Evolutionary conservation across 352 stramenopile genomes (phyloP).

Genomic region (Phytophthora idaei): DNA sequence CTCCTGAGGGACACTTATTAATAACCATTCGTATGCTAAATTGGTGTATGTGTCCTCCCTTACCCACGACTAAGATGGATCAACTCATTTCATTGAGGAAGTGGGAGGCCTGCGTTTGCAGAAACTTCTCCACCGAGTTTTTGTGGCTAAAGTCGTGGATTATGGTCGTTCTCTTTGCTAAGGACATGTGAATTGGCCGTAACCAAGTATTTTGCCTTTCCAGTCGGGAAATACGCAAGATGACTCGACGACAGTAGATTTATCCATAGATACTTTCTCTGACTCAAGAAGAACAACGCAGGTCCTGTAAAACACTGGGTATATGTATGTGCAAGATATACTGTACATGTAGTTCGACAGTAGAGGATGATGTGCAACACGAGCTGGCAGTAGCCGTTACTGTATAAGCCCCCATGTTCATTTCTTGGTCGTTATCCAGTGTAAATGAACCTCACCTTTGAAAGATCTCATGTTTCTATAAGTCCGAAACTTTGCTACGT

Average conservation of each 20-base stretch:
- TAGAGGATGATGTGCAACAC: too few species aligned
- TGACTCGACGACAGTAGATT: not conserved
- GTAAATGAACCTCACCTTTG: too few species aligned
- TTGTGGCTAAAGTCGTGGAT: not conserved
- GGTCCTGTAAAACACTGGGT: not conserved
- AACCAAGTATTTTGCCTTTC: not conserved
- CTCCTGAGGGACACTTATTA: too few species aligned
- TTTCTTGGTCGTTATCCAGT: too few species aligned
- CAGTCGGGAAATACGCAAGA: conserved; percentile 1
- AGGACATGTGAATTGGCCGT: not conserved
- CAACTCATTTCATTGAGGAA: not conserved
- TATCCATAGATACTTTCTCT: not conserved
- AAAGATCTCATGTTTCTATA: too few species aligned
- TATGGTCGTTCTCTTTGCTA: not conserved
- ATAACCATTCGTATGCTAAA: not conserved
- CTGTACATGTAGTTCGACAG: too few species aligned
- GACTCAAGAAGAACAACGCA: not conserved
- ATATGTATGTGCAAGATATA: too few species aligned
- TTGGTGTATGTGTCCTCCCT: not conserved
- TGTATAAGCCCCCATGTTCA: too few species aligned
- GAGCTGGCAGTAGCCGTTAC: too few species aligned
- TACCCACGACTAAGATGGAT: not conserved
- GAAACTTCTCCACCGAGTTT: not conserved
- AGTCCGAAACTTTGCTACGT: too few species aligned
- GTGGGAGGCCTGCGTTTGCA: not conserved